Percentiles rank a stretch among this genome's conserved stretches.
These are phyloP conservation scores for Backusella circina DNA, from an alignment of 192 early-diverging fungal genomes.

Conservation along the genomic window DNA sequence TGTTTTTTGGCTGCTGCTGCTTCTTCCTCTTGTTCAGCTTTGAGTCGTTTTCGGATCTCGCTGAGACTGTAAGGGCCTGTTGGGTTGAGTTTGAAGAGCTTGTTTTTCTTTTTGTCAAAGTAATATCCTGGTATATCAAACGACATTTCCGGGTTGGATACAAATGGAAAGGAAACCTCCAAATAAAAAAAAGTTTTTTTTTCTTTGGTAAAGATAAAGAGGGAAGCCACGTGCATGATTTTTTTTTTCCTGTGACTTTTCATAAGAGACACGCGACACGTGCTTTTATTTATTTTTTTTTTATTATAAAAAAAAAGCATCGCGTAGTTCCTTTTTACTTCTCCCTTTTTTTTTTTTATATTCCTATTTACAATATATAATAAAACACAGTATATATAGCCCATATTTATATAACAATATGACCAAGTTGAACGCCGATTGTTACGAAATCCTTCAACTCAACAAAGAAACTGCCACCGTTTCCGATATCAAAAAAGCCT, in stretches of 20 bases:
- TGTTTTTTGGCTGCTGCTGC: neutral
- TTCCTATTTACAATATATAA: neutral
- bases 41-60: neutral
- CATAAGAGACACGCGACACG: neutral
- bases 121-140: conserved; percentile 11
- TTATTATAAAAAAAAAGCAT: neutral
- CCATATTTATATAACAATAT: neutral
- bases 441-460: conserved; percentile 19
- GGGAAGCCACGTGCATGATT: neutral
- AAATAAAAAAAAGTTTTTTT: neutral
- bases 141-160: neutral
- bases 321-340: neutral
- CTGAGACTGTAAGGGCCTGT: neutral
- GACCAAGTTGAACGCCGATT: neutral
- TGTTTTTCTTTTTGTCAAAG: neutral
- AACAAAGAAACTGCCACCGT: conserved; percentile 47
- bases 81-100: neutral
- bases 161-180: neutral
- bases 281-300: neutral
- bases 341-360: neutral
- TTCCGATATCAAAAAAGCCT: conserved; percentile 86
- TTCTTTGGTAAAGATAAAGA: neutral
- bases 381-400: no score
- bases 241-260: neutral
- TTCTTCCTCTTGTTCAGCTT: conserved; percentile 9